Base-by-base conservation (phyloP, 495 filamentous ascomycete genomes). In the Trichoderma virens region DNA sequence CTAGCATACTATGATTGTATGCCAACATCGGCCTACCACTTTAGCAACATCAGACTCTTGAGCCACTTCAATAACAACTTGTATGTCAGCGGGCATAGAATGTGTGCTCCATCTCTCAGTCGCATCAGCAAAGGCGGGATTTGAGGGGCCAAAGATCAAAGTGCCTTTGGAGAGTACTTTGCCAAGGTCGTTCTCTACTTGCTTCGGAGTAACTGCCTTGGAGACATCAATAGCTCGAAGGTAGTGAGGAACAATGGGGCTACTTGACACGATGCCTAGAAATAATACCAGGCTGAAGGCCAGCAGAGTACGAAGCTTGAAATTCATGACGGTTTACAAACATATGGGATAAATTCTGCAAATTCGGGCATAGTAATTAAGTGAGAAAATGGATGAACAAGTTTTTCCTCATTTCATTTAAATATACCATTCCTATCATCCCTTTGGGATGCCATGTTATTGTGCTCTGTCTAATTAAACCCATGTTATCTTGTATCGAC, bases 41-140 rank as follows among this genome's bases (percentile, higher is more conserved):
- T 41, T 56, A 0, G 64, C 45, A 16, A 65, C 64, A 38, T 65
- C 64, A 16, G 64, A 51, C 32, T 65, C 64, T 14, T 16, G 35
- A 20, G 27, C 59, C 20, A 61, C 59, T 20, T 65, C 59, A 51
- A 65, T 61, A 0, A 65, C 64, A 62, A 65, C 64, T 25, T 43
- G 59, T 28, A 65, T 56, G 27, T 56, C 41, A 31, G 47, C 38
- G 5, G 64, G 64, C 25, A 30, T 61, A 35, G 59, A 39, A 38
- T 35, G 39, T n/a, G 9, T 35, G 41, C 5, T 62, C 64, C 64
- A 65, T 28, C 64, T 39, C 35, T 41, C 38, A 32, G 64, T 65
- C 9, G 18, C 27, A 5, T 61, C 16, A 6, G 59, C 34, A 45
- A 65, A 65, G 31, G 45, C 23, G 35, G 35, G 41, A 35, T 39